These are phyloP conservation scores for Teratosphaeria pseudoeucalypti DNA, from an alignment of 2,329 filamentous ascomycete genomes.

Conservation along the genomic window DNA sequence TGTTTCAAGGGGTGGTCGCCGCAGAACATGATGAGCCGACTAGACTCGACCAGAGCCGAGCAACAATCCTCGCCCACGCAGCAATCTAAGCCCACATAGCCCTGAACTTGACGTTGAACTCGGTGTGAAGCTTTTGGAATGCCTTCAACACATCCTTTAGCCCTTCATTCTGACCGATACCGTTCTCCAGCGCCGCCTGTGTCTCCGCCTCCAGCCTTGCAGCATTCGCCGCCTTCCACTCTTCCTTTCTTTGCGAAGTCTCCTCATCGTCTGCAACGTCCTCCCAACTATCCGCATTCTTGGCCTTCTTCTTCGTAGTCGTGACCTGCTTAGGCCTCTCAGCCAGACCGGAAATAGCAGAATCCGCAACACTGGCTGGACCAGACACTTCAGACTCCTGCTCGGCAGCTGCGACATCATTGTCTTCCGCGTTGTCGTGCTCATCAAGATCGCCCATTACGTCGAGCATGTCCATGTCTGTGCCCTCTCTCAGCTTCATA, in stretches of 20 bases:
- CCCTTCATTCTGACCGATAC: slow-evolving; percentile 33
- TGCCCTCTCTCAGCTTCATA: slow-evolving; percentile 38
- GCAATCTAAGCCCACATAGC: slow-evolving; percentile 47
- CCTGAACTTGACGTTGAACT: slow-evolving; percentile 55
- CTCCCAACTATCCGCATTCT: slow-evolving; percentile 36
- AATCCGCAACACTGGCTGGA: slow-evolving; percentile 15
- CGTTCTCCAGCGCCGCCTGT: slow-evolving; percentile 20
- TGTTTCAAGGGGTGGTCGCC: background rate
- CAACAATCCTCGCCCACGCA: background rate
- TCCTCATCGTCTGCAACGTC: slow-evolving; percentile 29
- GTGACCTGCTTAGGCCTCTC: slow-evolving; percentile 15
- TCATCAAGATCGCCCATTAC: slow-evolving; percentile 43
- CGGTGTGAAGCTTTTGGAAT: slow-evolving; percentile 46
- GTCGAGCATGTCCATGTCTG: slow-evolving; percentile 42
- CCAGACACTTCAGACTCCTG: slow-evolving; percentile 15
- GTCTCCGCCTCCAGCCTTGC: slow-evolving; percentile 17
- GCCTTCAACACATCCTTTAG: slow-evolving; percentile 49
- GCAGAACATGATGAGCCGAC: background rate
- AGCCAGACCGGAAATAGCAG: slow-evolving; percentile 18
- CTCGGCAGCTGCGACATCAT: slow-evolving; percentile 27
- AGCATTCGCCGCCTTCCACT: slow-evolving; percentile 9
- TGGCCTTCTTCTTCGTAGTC: slow-evolving; percentile 26
- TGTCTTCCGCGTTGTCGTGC: slow-evolving; percentile 37
- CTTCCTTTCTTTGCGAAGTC: slow-evolving; percentile 15
- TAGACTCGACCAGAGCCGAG: background rate